Evolutionary conservation across 257 asterid species (phyloP), one percentile per base, ranked within the genome.

Genomic region (Lavandula angustifolia): DNA sequence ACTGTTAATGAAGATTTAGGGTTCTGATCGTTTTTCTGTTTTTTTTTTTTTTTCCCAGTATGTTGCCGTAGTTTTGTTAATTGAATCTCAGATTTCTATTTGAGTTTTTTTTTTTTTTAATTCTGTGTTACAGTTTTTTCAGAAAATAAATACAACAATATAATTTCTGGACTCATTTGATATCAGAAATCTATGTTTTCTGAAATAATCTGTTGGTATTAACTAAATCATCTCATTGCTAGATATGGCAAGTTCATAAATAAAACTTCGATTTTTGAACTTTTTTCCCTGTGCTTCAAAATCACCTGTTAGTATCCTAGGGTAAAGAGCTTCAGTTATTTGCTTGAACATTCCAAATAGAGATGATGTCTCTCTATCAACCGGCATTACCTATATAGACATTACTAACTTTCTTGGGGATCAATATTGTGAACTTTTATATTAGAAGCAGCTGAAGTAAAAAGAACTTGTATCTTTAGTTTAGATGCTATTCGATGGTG

Each of bases 331-430:
- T 17, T 61, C 61, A 40, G 60, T 42, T 51, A n/a, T 35, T 43
- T 71, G 50, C 51, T 64, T 31, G 46, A 64, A 71, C 55, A 14
- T 56, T 49, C 38, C 70, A 60, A 51, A 69, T 43, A 18, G n/a
- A 14, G 16, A 29, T 31, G 31, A 31, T 59, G 12, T 32, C 8
- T 18, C 13, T 35, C 22, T 31, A 22, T 41, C 3, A 14, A 2
- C 33, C 17, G 8, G 55, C 55, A 18, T 60, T n/a, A 33, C 58
- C 18, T 51, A 13, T 35, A 16, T 37, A n/a, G 16, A 40, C 11
- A 11, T 64, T 35, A 27, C 48, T 6, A 42, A 10, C 11, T 34
- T 50, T 47, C 33, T 38, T 38, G 43, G 43, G 1, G 16, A 2
- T 1, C 3, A n/a, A n/a, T n/a, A 32, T 32, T 32, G 35, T 32